phyloP scores from a whole-genome alignment of 805 yeast species.

The Ogataea populi-albae region DNA sequence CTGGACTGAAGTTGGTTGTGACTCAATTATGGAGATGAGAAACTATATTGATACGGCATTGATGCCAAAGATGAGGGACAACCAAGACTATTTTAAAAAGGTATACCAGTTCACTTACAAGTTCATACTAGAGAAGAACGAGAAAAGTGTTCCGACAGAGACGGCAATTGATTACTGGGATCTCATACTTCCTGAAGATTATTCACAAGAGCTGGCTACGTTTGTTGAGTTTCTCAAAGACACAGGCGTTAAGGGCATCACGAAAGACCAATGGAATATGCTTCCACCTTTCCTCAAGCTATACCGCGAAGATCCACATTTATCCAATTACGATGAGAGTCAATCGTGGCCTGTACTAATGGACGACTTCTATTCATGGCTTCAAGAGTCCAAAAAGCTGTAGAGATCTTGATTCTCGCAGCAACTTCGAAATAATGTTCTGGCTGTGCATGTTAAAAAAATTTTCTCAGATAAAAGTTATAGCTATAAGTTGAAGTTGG shows the following conservation, averaged over 20 bases:
- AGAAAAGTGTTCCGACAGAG: conserved; percentile 53
- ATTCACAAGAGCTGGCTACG: conserved; percentile 34
- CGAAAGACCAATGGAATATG: conserved; percentile 87
- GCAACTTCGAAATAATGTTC: too few relatives aligned
- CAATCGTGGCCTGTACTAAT: conserved; percentile 92
- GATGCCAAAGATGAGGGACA: conserved; percentile 32
- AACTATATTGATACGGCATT: conserved; percentile 31
- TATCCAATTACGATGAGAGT: conserved; percentile 66
- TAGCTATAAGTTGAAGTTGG: conserved; percentile 1
- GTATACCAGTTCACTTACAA: conserved; percentile 73
- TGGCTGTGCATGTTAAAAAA: conserved; percentile 7
- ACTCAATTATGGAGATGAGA: conserved; percentile 47
- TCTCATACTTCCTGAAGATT: conserved; percentile 46
- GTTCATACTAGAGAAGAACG: conserved; percentile 59
- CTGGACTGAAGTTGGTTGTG: conserved; percentile 46
- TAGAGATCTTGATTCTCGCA: too few relatives aligned
- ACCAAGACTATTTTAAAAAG: conserved; percentile 44
- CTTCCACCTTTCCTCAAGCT: conserved; percentile 59
- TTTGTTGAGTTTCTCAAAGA: conserved; percentile 59
- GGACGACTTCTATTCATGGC: conserved; percentile 74
- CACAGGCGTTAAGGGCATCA: conserved; percentile 46
- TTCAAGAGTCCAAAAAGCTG: conserved; percentile 17
- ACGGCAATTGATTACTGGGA: conserved; percentile 77
- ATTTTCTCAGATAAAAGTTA: conserved; percentile 8
- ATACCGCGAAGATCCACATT: conserved; percentile 48